Percentiles rank a stretch among this genome's conserved stretches.
phyloP scores from a whole-genome alignment of 257 asterid genomes.

The Striga asiatica region DNA sequence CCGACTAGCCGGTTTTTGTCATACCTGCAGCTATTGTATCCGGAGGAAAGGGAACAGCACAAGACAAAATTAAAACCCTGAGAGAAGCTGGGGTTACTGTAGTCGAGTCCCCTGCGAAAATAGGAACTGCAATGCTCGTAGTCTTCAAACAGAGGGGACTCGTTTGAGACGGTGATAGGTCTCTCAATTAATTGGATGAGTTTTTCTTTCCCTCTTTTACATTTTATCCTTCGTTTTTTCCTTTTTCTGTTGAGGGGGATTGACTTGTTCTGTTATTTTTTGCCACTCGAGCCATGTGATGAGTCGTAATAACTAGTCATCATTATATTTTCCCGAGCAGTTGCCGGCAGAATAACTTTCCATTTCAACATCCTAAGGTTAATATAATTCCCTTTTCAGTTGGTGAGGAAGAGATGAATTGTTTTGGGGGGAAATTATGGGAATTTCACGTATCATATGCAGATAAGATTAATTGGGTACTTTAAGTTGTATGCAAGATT shows the following conservation, averaged over 20 bases:
- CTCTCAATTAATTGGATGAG: slow-evolving; percentile 23
- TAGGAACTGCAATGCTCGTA: slow-evolving; percentile 73
- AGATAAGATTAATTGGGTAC: too few relatives aligned
- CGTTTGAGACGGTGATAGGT: slow-evolving; percentile 30
- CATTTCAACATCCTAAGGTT: too few relatives aligned
- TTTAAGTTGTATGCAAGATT: too few relatives aligned
- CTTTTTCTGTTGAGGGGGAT: neutral
- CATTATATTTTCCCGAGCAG: too few relatives aligned
- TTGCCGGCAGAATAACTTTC: too few relatives aligned
- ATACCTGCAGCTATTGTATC: slow-evolving; percentile 59
- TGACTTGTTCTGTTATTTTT: neutral
- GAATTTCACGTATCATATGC: too few relatives aligned
- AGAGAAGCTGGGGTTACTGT: slow-evolving; percentile 86
- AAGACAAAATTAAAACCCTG: slow-evolving; percentile 77
- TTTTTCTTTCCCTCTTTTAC: neutral
- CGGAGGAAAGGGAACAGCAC: slow-evolving; percentile 89
- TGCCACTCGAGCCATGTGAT: too few relatives aligned
- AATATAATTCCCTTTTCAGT: too few relatives aligned
- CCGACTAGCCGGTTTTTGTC: slow-evolving; percentile 11
- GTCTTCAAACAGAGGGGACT: slow-evolving; percentile 90
- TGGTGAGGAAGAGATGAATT: too few relatives aligned
- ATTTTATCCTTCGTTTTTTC: neutral
- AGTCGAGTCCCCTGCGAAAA: slow-evolving; percentile 89
- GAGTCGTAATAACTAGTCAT: too few relatives aligned
- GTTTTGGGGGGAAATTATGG: too few relatives aligned